Evolutionary conservation across 176 grass and related monocot genomes (phyloP).

Genomic region (Avena insularis): DNA sequence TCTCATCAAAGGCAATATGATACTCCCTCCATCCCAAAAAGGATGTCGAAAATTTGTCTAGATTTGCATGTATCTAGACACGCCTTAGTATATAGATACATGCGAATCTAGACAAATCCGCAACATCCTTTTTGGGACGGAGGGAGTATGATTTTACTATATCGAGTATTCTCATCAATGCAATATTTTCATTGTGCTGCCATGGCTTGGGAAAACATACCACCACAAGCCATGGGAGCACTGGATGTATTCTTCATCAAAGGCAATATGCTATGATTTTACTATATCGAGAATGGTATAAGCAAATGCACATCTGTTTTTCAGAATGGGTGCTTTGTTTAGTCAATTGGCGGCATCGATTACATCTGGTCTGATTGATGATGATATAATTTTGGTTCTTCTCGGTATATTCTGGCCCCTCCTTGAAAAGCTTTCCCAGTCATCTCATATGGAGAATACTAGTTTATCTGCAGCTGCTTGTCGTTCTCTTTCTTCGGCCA

Average conservation of each 20-base stretch:
- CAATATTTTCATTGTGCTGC: background rate
- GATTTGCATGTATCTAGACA: too few species aligned
- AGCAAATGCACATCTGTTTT: constrained; percentile 37
- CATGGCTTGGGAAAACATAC: background rate
- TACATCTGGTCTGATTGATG: constrained; percentile 62
- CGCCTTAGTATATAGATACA: too few species aligned
- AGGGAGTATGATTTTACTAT: too few species aligned
- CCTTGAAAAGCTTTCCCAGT: constrained; percentile 82
- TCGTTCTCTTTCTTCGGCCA: constrained; percentile 80
- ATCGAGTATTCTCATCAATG: too few species aligned
- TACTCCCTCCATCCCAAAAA: background rate
- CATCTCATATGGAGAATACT: constrained; percentile 84
- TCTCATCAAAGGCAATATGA: background rate
- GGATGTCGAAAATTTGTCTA: too few species aligned
- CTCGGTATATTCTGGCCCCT: constrained; percentile 89
- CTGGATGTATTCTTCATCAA: background rate
- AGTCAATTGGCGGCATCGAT: constrained; percentile 58
- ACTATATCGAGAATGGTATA: background rate
- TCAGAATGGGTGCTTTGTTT: constrained; percentile 91
- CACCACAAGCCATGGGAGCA: background rate
- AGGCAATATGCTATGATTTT: constrained; percentile 5
- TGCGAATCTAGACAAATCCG: too few species aligned
- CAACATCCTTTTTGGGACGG: too few species aligned
- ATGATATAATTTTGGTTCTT: constrained; percentile 76
- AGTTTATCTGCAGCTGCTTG: constrained; percentile 83